A percentile compares a stretch with the other conserved stretches of the same genome.
Evolutionary conservation across 2,329 filamentous ascomycete genomes (phyloP).

Genomic region (Sporothrix globosa): DNA sequence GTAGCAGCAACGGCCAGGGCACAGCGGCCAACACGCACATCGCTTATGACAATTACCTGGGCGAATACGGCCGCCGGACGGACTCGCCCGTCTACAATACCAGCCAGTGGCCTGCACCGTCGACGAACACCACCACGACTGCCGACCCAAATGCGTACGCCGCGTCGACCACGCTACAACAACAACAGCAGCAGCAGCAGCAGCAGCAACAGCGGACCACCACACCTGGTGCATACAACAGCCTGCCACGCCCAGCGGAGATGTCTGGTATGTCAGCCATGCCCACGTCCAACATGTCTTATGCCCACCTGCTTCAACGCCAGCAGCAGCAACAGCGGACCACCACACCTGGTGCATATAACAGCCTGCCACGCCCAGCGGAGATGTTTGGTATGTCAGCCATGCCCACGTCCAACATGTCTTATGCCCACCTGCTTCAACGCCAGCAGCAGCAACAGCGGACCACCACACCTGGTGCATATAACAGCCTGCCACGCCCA

Average conservation of each 20-base stretch:
- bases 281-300: not conserved
- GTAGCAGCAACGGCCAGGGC: constrained; percentile 25
- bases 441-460: constrained; percentile 1
- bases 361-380: not conserved
- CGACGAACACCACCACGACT: not conserved
- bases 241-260: not conserved
- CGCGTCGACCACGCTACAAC: not conserved
- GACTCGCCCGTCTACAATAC: constrained; percentile 13
- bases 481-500: constrained; percentile 5
- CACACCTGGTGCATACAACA: not conserved
- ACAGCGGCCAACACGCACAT: constrained; percentile 32
- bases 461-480: not conserved
- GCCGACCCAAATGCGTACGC: not conserved
- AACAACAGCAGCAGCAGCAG: not conserved
- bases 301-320: not conserved
- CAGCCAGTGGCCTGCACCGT: constrained; percentile 18
- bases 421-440: constrained; percentile 3
- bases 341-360: not conserved
- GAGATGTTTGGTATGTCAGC: not conserved
- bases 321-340: constrained; percentile 9
- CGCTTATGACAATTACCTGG: constrained; percentile 25
- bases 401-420: not conserved
- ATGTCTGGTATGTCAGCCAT: not conserved
- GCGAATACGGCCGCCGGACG: constrained; percentile 15
- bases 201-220: constrained; percentile 8